These are phyloP conservation scores for Diaporthe aspalathi DNA, from an alignment of 2,329 filamentous ascomycete species.

Conservation along the genomic window DNA sequence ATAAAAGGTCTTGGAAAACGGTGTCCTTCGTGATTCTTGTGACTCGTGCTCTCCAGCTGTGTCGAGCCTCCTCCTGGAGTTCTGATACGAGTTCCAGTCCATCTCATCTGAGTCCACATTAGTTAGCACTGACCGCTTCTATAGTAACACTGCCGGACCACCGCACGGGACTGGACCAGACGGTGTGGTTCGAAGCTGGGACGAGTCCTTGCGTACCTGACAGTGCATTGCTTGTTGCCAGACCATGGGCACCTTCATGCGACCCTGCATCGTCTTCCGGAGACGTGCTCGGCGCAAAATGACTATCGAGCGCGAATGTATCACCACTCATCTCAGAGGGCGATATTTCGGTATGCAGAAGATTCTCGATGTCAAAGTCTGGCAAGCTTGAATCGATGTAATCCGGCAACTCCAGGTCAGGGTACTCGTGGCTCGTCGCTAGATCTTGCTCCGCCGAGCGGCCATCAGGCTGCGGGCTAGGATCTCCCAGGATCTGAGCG, in stretches of 20 bases:
- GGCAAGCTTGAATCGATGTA: slow-evolving; percentile 3
- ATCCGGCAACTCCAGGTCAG: slow-evolving; percentile 7
- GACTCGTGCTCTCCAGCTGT: not conserved
- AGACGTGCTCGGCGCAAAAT: not conserved
- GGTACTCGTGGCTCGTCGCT: not conserved
- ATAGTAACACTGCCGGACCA: not conserved
- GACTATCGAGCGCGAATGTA: not conserved
- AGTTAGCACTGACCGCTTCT: not conserved
- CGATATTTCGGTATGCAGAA: not conserved
- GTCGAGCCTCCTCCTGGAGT: not conserved
- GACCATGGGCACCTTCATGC: not conserved
- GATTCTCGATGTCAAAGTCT: slow-evolving; percentile 11
- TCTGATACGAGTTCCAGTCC: not conserved
- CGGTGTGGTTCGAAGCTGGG: too few relatives aligned
- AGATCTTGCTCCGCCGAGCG: not conserved
- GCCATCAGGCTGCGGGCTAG: not conserved
- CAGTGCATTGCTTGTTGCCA: slow-evolving; percentile 2
- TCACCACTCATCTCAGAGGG: not conserved
- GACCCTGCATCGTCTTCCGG: not conserved
- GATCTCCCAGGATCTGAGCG: not conserved
- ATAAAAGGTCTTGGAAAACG: not conserved
- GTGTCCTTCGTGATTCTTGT: not conserved
- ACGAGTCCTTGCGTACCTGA: slow-evolving; percentile 4
- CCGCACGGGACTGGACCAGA: not conserved
- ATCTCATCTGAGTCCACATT: not conserved